These are phyloP conservation scores for Diaporthe helianthi DNA, from an alignment of 2,329 filamentous ascomycete genomes.

Conservation along the genomic window DNA sequence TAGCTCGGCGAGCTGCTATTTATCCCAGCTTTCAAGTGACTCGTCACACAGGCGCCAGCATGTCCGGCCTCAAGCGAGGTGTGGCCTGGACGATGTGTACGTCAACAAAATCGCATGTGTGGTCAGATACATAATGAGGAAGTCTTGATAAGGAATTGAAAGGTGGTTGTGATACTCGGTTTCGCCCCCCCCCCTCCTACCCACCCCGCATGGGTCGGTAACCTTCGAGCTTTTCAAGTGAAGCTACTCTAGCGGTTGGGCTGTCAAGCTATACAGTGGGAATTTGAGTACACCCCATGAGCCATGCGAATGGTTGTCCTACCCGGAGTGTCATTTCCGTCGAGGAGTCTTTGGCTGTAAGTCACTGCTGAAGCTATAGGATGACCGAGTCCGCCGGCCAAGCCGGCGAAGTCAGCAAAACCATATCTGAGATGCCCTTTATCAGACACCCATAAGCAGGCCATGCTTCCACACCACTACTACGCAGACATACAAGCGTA, in stretches of 20 bases:
- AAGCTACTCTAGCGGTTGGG: not conserved
- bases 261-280: not conserved
- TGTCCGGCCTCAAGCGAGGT: not conserved
- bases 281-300: not conserved
- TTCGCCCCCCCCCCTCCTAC: no score
- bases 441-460: not conserved
- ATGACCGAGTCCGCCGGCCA: not conserved
- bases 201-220: not conserved
- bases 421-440: not conserved
- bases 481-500: not conserved
- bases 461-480: not conserved
- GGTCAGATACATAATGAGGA: not conserved
- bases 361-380: not conserved
- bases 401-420: not conserved
- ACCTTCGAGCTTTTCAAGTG: not conserved
- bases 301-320: not conserved
- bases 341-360: not conserved
- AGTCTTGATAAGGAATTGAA: not conserved
- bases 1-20: not conserved
- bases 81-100: not conserved
- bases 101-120: not conserved
- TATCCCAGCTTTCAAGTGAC: not conserved
- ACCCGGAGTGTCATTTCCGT: not conserved
- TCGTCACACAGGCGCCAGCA: not conserved
- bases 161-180: not conserved